phyloP scores from a whole-genome alignment of 1,284 basidiomycete species.

The Puccinia polysora region DNA sequence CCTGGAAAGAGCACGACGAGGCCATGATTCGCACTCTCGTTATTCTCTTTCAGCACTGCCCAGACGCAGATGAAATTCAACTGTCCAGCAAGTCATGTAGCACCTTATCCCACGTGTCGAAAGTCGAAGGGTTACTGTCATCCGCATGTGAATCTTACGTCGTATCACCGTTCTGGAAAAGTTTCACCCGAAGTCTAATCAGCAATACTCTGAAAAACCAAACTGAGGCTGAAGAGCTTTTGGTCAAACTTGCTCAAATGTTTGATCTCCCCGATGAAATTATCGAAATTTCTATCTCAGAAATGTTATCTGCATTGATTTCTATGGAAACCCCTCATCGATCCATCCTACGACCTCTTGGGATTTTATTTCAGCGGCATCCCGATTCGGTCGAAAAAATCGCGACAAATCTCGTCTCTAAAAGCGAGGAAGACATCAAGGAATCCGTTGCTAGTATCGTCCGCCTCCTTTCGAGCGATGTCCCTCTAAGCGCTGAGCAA shows the following conservation, averaged over 20 bases:
- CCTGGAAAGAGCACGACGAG: constrained; percentile 27
- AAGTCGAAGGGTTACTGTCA: constrained; percentile 6
- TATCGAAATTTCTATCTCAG: constrained; percentile 6
- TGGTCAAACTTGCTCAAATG: constrained; percentile 33
- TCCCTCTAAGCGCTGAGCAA: constrained; percentile 7
- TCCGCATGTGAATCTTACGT: constrained; percentile 17
- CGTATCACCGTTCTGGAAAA: constrained; percentile 34
- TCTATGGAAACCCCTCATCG: constrained; percentile 23
- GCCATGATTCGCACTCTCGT: constrained; percentile 31
- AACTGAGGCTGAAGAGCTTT: constrained; percentile 9
- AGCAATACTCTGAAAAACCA: constrained; percentile 24
- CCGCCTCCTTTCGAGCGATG: constrained; percentile 24
- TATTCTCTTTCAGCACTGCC: constrained; percentile 20
- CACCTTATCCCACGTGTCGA: constrained; percentile 4
- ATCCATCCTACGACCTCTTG: constrained; percentile 28
- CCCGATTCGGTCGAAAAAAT: constrained; percentile 23
- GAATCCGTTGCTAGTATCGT: constrained; percentile 33
- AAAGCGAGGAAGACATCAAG: background rate
- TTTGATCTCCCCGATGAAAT: constrained; percentile 3
- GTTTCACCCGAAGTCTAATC: constrained; percentile 18
- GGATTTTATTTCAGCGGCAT: constrained; percentile 30
- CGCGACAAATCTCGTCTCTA: constrained; percentile 1
- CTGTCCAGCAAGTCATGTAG: constrained; percentile 30
- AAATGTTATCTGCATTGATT: background rate
- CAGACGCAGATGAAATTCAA: background rate